phyloP scores from a whole-genome alignment of 345 rosid species.

The Boechera stricta region DNA sequence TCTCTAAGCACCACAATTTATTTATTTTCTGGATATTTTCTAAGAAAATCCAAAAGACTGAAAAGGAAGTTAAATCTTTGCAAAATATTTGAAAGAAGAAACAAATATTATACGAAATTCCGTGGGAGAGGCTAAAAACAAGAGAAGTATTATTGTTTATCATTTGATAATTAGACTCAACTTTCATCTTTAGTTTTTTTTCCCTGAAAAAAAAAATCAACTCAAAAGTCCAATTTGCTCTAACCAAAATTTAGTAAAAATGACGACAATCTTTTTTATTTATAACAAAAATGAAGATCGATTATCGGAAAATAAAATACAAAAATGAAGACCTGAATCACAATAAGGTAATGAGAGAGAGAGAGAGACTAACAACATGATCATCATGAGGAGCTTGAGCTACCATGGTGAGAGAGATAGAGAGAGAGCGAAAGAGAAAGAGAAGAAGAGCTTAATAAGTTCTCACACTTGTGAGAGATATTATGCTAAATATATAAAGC shows the following conservation, averaged over 20 bases:
- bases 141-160: not conserved
- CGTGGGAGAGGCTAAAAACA: not conserved
- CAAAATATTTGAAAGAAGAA: not conserved
- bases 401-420: constrained; percentile 40
- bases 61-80: not conserved
- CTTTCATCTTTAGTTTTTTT: constrained; percentile 2
- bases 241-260: not conserved
- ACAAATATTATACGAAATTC: not conserved
- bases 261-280: not conserved
- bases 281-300: not conserved
- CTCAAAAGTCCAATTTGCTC: constrained; percentile 2
- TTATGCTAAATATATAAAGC: constrained; percentile 34
- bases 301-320: not conserved
- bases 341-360: not conserved
- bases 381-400: constrained; percentile 37
- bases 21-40: not conserved
- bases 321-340: constrained; percentile 33
- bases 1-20: constrained; percentile 20
- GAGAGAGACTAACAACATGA: constrained; percentile 46
- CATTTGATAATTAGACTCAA: not conserved
- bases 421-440: constrained; percentile 21
- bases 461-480: constrained; percentile 26
- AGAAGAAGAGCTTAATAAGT: constrained; percentile 32
- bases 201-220: not conserved
- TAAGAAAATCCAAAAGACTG: not conserved